A percentile compares a stretch with the other conserved stretches of the same genome.
Conservation (phyloP, 352 stramenopile genomes). For the Globisporangium cystogenes region DNA sequence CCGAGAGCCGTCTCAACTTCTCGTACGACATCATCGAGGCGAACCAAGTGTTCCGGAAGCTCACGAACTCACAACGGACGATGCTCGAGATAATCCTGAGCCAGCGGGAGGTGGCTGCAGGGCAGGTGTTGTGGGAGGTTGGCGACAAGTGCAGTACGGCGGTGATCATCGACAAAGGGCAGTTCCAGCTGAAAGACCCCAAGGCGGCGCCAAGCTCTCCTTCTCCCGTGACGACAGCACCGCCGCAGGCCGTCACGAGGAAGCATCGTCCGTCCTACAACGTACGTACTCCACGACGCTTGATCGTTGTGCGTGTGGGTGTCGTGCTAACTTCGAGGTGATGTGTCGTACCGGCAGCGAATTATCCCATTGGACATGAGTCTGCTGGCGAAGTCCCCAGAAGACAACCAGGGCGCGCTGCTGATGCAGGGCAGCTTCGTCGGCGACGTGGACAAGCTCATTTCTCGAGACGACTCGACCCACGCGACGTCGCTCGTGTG, state of each 20-base stretch:
- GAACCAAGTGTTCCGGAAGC: slow-evolving; percentile 73
- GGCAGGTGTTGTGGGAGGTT: slow-evolving; percentile 69
- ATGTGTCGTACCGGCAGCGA: slow-evolving; percentile 18
- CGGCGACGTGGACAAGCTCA: slow-evolving; percentile 69
- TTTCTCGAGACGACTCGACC: slow-evolving; percentile 35
- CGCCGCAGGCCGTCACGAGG: slow-evolving; percentile 19
- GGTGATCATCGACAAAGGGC: slow-evolving; percentile 75
- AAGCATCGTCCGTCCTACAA: slow-evolving; percentile 49
- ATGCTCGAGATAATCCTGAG: slow-evolving; percentile 78
- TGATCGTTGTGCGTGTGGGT: slow-evolving; percentile 4
- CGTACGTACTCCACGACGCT: slow-evolving; percentile 22
- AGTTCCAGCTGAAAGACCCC: slow-evolving; percentile 63
- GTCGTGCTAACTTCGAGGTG: slow-evolving; percentile 18
- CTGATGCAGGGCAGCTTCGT: slow-evolving; percentile 57
- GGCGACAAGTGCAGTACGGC: slow-evolving; percentile 62
- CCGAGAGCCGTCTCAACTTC: slow-evolving; percentile 69
- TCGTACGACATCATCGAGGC: slow-evolving; percentile 77
- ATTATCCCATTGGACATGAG: slow-evolving; percentile 58
- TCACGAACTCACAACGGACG: slow-evolving; percentile 83
- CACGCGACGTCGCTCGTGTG: slow-evolving; percentile 62
- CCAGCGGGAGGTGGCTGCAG: slow-evolving; percentile 45
- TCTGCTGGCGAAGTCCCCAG: slow-evolving; percentile 28
- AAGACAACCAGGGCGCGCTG: slow-evolving; percentile 31
- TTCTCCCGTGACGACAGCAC: slow-evolving; percentile 6
- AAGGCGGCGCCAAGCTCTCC: slow-evolving; percentile 12